Evolutionary conservation across 257 asterid genomes (phyloP).

Genomic region (Jaltomata sinuosa): DNA sequence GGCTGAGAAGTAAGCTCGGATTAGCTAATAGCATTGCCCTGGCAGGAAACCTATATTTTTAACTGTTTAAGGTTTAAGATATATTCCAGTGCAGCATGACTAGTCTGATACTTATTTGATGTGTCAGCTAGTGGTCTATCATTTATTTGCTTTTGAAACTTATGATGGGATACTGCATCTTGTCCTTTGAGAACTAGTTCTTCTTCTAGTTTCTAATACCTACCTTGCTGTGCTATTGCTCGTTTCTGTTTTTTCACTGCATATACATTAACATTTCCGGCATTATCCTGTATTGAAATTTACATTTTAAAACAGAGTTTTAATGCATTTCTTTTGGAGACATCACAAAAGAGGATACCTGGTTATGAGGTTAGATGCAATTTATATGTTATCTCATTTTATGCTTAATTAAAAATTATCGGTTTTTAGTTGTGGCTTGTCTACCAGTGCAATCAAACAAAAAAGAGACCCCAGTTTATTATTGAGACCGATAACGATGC

Average conservation of each 20-base stretch:
- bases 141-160: neutral
- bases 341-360: conserved; percentile 24
- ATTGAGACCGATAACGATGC: conserved; percentile 15
- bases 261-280: neutral
- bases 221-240: neutral
- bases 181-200: neutral
- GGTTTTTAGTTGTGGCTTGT: neutral
- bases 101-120: neutral
- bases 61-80: neutral
- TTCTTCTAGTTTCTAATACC: neutral
- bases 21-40: neutral
- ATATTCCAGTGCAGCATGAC: neutral
- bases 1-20: neutral
- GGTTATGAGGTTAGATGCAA: conserved; percentile 28
- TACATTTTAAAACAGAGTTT: conserved; percentile 32
- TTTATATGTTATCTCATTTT: neutral
- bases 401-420: neutral
- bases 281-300: neutral
- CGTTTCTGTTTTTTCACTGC: neutral
- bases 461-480: conserved; percentile 25
- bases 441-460: conserved; percentile 2
- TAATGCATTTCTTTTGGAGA: conserved; percentile 26
- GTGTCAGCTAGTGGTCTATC: neutral
- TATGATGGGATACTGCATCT: neutral
- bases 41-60: neutral